Evolutionary conservation across 495 filamentous ascomycete species (phyloP).

Genomic region (Penicillium simplicissimum): DNA sequence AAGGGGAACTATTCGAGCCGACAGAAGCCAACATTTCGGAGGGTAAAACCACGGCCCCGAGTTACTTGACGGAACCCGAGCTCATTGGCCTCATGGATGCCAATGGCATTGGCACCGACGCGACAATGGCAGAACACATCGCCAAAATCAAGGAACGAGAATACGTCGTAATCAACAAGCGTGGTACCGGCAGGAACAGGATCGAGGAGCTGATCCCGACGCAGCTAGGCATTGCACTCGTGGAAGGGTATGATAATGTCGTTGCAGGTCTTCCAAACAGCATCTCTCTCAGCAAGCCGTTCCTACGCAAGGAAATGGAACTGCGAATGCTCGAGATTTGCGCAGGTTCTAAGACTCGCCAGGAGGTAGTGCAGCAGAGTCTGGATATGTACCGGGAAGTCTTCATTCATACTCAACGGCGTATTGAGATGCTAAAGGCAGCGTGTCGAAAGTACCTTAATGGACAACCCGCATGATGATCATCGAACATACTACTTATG

Average conservation of each 20-base stretch:
- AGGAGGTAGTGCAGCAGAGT: constrained; percentile 74
- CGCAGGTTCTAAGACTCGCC: constrained; percentile 73
- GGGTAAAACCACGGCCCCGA: constrained; percentile 80
- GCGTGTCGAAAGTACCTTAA: constrained; percentile 53
- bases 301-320: constrained; percentile 97
- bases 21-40: constrained; percentile 86
- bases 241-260: constrained; percentile 91
- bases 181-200: constrained; percentile 53
- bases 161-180: constrained; percentile 71
- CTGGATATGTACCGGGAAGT: constrained; percentile 82
- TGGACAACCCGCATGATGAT: constrained; percentile 28
- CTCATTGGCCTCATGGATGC: constrained; percentile 98
- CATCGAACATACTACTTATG: background rate
- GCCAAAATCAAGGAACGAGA: constrained; percentile 86
- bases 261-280: constrained; percentile 64
- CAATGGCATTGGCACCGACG: constrained; percentile 97
- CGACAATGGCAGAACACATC: constrained; percentile 98
- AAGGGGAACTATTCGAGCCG: constrained; percentile 81
- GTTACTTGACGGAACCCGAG: constrained; percentile 91
- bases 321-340: constrained; percentile 92
- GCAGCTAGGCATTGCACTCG: constrained; percentile 82
- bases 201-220: constrained; percentile 90
- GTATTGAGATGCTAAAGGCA: constrained; percentile 71
- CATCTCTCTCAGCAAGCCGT: constrained; percentile 92
- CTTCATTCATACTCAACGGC: constrained; percentile 72